Percentiles rank a stretch among this genome's conserved stretches.
These are phyloP conservation scores for Gastrolobium villosum DNA, from an alignment of 306 rosid species.

Conservation along the genomic window DNA sequence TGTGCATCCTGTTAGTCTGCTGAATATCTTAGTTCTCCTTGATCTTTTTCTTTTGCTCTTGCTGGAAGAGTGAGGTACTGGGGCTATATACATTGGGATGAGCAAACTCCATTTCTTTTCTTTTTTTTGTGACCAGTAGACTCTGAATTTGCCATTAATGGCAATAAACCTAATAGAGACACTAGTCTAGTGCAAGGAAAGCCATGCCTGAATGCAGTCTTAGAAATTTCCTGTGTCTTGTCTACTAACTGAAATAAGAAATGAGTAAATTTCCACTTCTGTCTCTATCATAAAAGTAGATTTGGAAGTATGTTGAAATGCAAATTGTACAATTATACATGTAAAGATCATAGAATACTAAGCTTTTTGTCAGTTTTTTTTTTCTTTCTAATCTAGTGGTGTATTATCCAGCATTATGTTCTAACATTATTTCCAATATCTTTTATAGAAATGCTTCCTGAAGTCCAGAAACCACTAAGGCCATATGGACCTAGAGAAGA, in stretches of 20 bases:
- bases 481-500: conserved; percentile 81
- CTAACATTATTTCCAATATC: conserved; percentile 24
- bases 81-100: background rate
- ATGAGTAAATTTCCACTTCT: conserved; percentile 45
- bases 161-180: background rate
- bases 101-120: background rate
- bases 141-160: conserved; percentile 16
- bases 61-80: background rate
- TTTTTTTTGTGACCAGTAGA: background rate
- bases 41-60: conserved; percentile 11
- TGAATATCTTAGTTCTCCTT: background rate
- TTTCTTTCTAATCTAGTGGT: background rate
- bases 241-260: conserved; percentile 17
- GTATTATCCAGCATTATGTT: conserved; percentile 33
- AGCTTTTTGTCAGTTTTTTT: conserved; percentile 15
- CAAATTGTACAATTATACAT: conserved; percentile 19
- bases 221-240: conserved; percentile 51
- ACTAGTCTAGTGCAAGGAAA: conserved; percentile 2
- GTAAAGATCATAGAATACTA: conserved; percentile 25
- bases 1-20: conserved; percentile 21
- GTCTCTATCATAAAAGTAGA: conserved; percentile 30
- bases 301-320: conserved; percentile 42
- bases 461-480: conserved; percentile 69
- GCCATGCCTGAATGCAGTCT: conserved; percentile 40
- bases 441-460: conserved; percentile 78